Evolutionary conservation across 371 early-diverging fungal genomes (phyloP), one percentile per base, ranked within the genome.

Genomic region (Syncephalastrum racemosum): DNA sequence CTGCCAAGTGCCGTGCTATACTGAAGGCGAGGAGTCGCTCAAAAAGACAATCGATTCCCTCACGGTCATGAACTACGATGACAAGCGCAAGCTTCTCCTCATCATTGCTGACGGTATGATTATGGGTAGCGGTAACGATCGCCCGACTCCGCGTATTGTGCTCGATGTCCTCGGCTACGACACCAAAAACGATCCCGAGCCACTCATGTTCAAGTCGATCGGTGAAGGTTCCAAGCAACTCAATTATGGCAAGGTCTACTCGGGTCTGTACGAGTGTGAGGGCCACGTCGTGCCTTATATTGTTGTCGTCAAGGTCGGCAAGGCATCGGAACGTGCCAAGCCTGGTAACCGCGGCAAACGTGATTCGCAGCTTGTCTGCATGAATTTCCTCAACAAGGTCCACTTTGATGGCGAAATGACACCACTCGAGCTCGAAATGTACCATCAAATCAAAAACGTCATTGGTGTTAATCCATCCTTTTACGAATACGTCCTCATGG

Each of bases 281-380:
- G 97, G 92, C 10, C 94, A 92, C 50, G 85, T 90, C 41, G 91
- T 97, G 4, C 97, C 98, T 0, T 98, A 93, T 61, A 77, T 99
- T 55, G 94, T 98, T 1, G 83, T 99, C 4, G 94, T 90, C 73
- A 99, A 99, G 82, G 87, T 87, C 45, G 99, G 99, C 52, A 85
- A 82, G 27, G 87, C 90, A 1, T 81, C 81, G 19, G 92, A 93
- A 68, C 81, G 85, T 54, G 79, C 81, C 52, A 91, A 90, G 67
- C 88, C 95, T 10, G 98, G 97, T n/a, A 99, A 99, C 72, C 82
- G 99, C 45, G 99, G 99, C 64, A 99, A 99, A 83, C 92, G 99
- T 66, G 99, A 99, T 81, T 96, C 98, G 25, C 99, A 99, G 82
- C 88, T 99, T 75, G 88, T 99, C 53, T 87, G 94, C 64, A 99